Evolutionary conservation across 768 basidiomycete species (phyloP), one percentile per base, ranked within the genome.

Genomic region (Xerocomus potaroensis): DNA sequence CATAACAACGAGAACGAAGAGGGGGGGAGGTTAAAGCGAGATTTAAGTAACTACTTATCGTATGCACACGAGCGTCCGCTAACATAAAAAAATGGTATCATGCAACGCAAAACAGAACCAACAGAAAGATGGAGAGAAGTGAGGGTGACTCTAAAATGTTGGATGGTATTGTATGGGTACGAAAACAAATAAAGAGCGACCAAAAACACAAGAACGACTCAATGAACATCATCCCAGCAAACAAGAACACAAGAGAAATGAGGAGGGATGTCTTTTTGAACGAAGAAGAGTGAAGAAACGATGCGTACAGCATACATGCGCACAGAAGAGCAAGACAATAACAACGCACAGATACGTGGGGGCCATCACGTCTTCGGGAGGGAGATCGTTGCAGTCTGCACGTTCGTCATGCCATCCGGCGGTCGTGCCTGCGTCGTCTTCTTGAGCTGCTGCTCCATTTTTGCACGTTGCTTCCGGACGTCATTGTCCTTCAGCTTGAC

Each of bases 401-500:
- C 55, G 42, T 38, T 53, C 26, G 63, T 47, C 29, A 55, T 5
- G 5, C 67, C 65, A 19, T 56, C 67, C 0, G 59, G 53, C 31
- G 61, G 51, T 16, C 74, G 70, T 3, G 59, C 58, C 33, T 72
- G 75, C 15, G 70, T 69, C 48, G 83, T 81, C 32, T 79, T 72
- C 57, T 84, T 87, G 26, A 81, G 72, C 50, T 83, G 81, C n/a
- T 78, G 79, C 54, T 86, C 83, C 71, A 89, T 78, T 60, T 89
- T 89, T 26, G 75, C 59, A 3, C 87, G 78, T 54, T 84, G 84
- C 58, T 88, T 90, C 22, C 80, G 76, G 14, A 91, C 51, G 48
- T 90, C 87, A 47, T 89, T 87, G 54, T 90, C 88, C 58, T 84
- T 90, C 49, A 90, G 64, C 61, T 84, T 88, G 51, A 85, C 69